Base-by-base conservation (phyloP, 768 basidiomycete genomes). In the Coprinopsis strossmayeri region DNA sequence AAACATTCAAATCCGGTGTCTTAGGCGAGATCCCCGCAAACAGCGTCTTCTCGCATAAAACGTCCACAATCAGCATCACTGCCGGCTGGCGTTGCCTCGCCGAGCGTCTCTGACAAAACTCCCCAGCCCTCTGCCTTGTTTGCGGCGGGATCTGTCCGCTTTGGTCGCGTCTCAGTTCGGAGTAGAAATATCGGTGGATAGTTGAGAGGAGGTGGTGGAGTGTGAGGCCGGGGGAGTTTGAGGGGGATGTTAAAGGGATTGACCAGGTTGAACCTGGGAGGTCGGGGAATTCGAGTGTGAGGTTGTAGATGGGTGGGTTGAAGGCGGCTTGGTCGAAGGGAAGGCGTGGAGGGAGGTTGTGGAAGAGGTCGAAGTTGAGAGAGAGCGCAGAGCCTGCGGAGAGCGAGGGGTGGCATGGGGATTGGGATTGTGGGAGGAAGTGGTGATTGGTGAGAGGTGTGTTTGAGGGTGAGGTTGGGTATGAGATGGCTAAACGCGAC, bases 241-340 rank as follows among this genome's bases (percentile, higher is more conserved):
- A 20, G n/a, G 27, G 28, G 12, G 5, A 3, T n/a, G 15, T 48
- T 12, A 41, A 25, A 11, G 20, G 13, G 20, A 23, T 11, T 20
- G n/a, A 5, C 49, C 49, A 50, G 7, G 15, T 18, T 17, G 38
- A 39, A n/a, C n/a, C n/a, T 15, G 5, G 24, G 3, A 50, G 34
- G 27, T 34, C 42, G 27, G 44, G 28, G 34, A 50, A 37, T 41
- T 50, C 42, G 17, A 50, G 42, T 7, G 3, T 45, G 30, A 50
- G 15, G 10, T 21, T 32, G 17, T 20, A 15, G 9, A 50, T n/a
- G 12, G 41, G 41, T 10, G 49, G 49, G 20, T 35, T 42, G 34
- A 50, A 50, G 3, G 49, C 49, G 24, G 28, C 27, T 17, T 34
- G 25, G 26, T 50, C 49, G 30, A 50, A 45, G 12, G 41, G 32